phyloP scores from a whole-genome alignment of 176 grass and related monocot genomes.

The Triticum turgidum region DNA sequence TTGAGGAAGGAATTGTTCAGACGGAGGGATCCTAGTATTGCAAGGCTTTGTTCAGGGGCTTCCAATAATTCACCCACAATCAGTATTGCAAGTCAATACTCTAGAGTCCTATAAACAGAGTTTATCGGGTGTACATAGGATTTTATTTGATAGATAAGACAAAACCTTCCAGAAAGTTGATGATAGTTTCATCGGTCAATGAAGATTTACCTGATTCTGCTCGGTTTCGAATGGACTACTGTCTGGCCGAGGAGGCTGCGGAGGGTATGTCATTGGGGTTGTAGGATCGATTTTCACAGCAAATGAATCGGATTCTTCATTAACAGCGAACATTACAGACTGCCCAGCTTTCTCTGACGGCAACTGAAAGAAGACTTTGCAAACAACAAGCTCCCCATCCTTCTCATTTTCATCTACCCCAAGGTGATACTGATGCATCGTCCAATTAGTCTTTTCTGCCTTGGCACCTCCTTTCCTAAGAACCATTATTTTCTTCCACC shows the following conservation, averaged over 20 bases:
- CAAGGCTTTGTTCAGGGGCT: neutral
- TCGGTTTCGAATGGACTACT: slow-evolving; percentile 39
- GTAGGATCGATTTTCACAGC: slow-evolving; percentile 51
- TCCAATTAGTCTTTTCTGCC: slow-evolving; percentile 68
- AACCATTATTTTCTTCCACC: slow-evolving; percentile 98
- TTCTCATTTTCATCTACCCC: slow-evolving; percentile 70
- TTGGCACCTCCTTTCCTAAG: slow-evolving; percentile 49
- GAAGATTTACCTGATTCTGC: slow-evolving; percentile 49
- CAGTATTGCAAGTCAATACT: neutral
- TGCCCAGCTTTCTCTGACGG: slow-evolving; percentile 38
- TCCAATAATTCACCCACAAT: neutral
- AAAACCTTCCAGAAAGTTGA: neutral
- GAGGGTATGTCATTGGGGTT: slow-evolving; percentile 66
- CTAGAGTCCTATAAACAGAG: neutral
- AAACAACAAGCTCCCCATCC: slow-evolving; percentile 65
- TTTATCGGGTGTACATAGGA: neutral
- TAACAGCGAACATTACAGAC: slow-evolving; percentile 21
- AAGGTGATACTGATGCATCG: slow-evolving; percentile 94
- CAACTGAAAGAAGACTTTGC: slow-evolving; percentile 71
- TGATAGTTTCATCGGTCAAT: neutral
- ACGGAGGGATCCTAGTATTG: neutral
- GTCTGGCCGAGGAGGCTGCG: slow-evolving; percentile 46
- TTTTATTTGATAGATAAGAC: neutral
- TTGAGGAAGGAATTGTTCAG: neutral
- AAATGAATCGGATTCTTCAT: slow-evolving; percentile 39